A percentile compares a stretch with the other conserved stretches of the same genome.
Evolutionary conservation across 2,329 filamentous ascomycete genomes (phyloP).

Genomic region (Pyrenophora graminea): DNA sequence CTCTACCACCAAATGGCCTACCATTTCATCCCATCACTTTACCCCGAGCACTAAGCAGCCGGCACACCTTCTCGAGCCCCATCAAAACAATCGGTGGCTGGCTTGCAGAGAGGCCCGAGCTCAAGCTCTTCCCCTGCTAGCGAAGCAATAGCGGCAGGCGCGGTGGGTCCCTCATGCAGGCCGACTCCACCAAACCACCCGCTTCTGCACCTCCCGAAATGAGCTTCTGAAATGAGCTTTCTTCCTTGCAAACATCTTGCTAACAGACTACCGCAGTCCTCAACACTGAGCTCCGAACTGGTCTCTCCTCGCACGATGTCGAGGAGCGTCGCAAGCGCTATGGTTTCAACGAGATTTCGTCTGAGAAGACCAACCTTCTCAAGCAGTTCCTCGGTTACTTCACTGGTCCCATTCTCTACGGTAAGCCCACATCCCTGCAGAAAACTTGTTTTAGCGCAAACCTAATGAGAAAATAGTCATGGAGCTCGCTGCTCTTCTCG

Average conservation of each 20-base stretch:
- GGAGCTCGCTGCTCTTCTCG: conserved; percentile 75
- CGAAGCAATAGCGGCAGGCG: conserved; percentile 15
- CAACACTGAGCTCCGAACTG: conserved; percentile 67
- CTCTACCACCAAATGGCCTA: no score
- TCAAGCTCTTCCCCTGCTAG: conserved; percentile 19
- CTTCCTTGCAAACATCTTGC: conserved; percentile 7
- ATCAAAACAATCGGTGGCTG: conserved; percentile 16
- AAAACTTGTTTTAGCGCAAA: conserved; percentile 14
- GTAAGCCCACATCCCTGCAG: conserved; percentile 54
- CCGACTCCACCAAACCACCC: conserved; percentile 23
- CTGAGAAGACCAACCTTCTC: conserved; percentile 77
- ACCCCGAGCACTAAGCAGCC: neutral
- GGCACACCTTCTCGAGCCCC: conserved; percentile 14
- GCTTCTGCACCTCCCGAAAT: conserved; percentile 3
- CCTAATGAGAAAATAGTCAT: conserved; percentile 59
- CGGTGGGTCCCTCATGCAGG: conserved; percentile 26
- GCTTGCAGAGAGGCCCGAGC: conserved; percentile 15
- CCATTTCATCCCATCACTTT: neutral
- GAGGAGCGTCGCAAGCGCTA: conserved; percentile 67
- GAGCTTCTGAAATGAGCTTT: conserved; percentile 9
- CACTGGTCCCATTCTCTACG: conserved; percentile 75
- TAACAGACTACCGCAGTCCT: conserved; percentile 55
- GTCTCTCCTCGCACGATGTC: conserved; percentile 64
- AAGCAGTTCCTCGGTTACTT: conserved; percentile 77
- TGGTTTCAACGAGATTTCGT: conserved; percentile 72